Evolutionary conservation across 2,329 filamentous ascomycete species (phyloP).

Genomic region (Dothiorella sarmentorum): DNA sequence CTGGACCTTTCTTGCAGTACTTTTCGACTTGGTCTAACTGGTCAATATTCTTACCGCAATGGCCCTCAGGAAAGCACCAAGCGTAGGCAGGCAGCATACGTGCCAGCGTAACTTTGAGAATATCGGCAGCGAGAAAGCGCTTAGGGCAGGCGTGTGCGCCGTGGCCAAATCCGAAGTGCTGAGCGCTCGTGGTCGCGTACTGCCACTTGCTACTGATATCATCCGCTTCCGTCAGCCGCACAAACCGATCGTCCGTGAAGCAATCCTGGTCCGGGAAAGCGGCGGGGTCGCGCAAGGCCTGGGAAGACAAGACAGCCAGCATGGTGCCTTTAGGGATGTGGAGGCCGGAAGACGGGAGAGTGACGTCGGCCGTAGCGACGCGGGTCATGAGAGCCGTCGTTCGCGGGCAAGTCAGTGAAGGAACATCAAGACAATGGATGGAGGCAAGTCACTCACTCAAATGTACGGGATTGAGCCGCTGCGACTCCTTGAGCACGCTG

Average conservation of each 20-base stretch:
- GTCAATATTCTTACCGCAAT: too few relatives aligned
- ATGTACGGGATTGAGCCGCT: constrained; percentile 9
- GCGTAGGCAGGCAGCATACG: constrained; percentile 24
- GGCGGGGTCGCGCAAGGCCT: background rate
- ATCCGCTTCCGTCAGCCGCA: background rate
- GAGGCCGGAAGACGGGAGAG: background rate
- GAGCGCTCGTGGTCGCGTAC: background rate
- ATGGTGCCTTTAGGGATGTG: background rate
- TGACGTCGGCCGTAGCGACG: background rate
- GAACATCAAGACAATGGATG: too few relatives aligned
- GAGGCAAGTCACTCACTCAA: background rate
- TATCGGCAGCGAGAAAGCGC: constrained; percentile 31
- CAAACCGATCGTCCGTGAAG: background rate
- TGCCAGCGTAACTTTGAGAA: constrained; percentile 33
- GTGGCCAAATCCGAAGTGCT: background rate
- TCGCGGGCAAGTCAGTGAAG: too few relatives aligned
- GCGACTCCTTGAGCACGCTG: constrained; percentile 18
- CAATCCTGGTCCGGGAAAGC: background rate
- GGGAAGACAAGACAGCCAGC: background rate
- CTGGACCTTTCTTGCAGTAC: too few relatives aligned
- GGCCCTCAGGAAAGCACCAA: too few relatives aligned
- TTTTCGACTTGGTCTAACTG: too few relatives aligned
- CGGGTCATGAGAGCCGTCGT: background rate
- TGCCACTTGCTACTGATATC: background rate
- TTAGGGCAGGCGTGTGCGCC: constrained; percentile 30